These are phyloP conservation scores for Peronospora farinosa DNA, from an alignment of 352 stramenopile genomes.

Conservation along the genomic window DNA sequence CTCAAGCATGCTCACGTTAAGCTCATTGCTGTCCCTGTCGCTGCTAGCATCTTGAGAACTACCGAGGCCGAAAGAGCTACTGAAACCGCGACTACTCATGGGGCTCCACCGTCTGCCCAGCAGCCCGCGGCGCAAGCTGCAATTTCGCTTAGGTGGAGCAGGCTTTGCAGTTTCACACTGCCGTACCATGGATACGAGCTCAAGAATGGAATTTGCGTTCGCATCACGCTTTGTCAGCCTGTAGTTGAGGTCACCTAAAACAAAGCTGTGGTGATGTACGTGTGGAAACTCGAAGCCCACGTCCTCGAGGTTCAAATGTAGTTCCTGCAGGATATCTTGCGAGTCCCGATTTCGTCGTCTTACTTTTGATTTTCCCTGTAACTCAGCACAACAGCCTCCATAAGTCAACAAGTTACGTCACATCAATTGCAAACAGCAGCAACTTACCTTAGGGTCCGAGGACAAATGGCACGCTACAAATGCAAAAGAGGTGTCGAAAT, in stretches of 20 bases:
- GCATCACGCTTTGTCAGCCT: slow-evolving; percentile 57
- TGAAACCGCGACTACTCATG: slow-evolving; percentile 19
- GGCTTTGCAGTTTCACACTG: slow-evolving; percentile 29
- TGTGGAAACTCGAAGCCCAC: slow-evolving; percentile 81
- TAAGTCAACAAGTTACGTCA: not conserved
- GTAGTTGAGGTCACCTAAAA: slow-evolving; percentile 89
- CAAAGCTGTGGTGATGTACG: slow-evolving; percentile 84
- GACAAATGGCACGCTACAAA: slow-evolving; percentile 86
- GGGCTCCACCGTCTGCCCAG: slow-evolving; percentile 32
- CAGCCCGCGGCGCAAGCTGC: slow-evolving; percentile 24
- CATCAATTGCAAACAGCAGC: not conserved
- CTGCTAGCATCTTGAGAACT: slow-evolving; percentile 21
- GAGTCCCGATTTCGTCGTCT: slow-evolving; percentile 67
- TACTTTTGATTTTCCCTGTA: slow-evolving; percentile 67
- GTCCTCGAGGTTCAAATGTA: slow-evolving; percentile 78
- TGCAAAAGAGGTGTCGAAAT: slow-evolving; percentile 81
- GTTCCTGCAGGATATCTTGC: slow-evolving; percentile 61
- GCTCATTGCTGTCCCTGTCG: slow-evolving; percentile 27
- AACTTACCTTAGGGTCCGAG: slow-evolving; percentile 67
- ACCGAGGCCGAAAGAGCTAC: slow-evolving; percentile 23
- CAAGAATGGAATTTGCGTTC: slow-evolving; percentile 47
- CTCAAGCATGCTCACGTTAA: slow-evolving; percentile 39
- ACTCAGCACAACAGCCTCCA: not conserved
- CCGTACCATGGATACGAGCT: slow-evolving; percentile 48
- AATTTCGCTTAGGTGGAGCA: slow-evolving; percentile 17